Evolutionary conservation across 2,329 filamentous ascomycete species (phyloP).

Genomic region (Pseudovirgaria hyperparasitica): DNA sequence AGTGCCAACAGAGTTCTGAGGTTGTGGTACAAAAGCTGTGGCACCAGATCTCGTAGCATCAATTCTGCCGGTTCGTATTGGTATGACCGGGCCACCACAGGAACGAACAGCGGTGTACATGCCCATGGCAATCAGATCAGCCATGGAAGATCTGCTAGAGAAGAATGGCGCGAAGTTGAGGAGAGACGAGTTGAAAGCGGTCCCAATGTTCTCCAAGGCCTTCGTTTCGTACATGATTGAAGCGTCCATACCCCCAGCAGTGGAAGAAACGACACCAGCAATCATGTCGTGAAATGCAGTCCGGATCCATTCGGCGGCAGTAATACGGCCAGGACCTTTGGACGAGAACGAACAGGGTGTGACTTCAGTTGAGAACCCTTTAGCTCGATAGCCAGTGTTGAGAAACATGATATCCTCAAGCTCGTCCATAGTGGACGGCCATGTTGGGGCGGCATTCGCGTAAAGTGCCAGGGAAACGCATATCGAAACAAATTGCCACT

Average conservation of each 20-base stretch:
- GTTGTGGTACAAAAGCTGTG: conserved; percentile 42
- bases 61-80: conserved; percentile 39
- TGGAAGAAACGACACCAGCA: conserved; percentile 36
- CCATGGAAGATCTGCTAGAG: conserved; percentile 37
- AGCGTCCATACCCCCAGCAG: conserved; percentile 43
- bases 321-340: conserved; percentile 41
- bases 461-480: too few species aligned
- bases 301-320: conserved; percentile 49
- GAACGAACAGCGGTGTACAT: conserved; percentile 46
- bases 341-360: conserved; percentile 44
- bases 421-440: conserved; percentile 48
- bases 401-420: conserved; percentile 53
- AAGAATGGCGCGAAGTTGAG: conserved; percentile 42
- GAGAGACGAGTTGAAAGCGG: conserved; percentile 42
- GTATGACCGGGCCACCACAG: conserved; percentile 45
- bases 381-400: conserved; percentile 39
- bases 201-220: conserved; percentile 43
- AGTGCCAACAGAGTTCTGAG: conserved; percentile 39
- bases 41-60: conserved; percentile 39
- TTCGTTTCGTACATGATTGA: conserved; percentile 48
- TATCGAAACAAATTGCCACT: too few species aligned
- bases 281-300: conserved; percentile 51
- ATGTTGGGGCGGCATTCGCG: conserved; percentile 48
- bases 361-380: conserved; percentile 44
- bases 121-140: conserved; percentile 46